Conservation (phyloP, 2,329 filamentous ascomycete species). For the Truncatella angustata region DNA sequence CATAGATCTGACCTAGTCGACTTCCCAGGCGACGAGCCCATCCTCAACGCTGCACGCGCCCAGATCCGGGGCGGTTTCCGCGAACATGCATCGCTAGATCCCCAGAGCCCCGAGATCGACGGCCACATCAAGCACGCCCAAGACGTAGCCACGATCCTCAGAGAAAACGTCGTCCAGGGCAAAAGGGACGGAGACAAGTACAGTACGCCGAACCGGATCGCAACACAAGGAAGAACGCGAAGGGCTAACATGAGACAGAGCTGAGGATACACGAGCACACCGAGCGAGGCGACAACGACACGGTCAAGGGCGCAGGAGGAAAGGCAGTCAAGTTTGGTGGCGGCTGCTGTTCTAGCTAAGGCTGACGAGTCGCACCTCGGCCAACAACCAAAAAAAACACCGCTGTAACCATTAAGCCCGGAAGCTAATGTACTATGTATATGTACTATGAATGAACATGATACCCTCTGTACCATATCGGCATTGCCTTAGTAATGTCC, state of each 20-base stretch:
- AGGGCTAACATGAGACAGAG: constrained; percentile 47
- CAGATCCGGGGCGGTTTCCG: constrained; percentile 76
- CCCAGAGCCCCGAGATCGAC: constrained; percentile 56
- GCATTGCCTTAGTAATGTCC: too few species aligned
- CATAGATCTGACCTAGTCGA: too few species aligned
- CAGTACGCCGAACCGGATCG: constrained; percentile 46
- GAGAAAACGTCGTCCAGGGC: constrained; percentile 87
- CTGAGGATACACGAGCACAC: constrained; percentile 87
- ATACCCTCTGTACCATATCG: too few species aligned
- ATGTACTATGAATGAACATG: too few species aligned
- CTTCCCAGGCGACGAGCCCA: constrained; percentile 68
- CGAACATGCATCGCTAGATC: constrained; percentile 57
- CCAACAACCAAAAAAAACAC: background rate
- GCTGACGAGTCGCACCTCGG: background rate
- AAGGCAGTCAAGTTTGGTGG: constrained; percentile 25
- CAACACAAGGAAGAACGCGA: background rate
- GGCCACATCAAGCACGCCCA: constrained; percentile 75
- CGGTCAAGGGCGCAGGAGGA: constrained; percentile 64
- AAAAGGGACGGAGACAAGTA: constrained; percentile 53
- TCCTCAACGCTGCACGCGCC: constrained; percentile 67
- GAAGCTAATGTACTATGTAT: background rate
- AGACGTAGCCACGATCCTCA: constrained; percentile 76
- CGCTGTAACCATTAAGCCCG: background rate
- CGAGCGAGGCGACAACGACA: constrained; percentile 91
- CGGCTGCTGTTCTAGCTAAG: constrained; percentile 23